phyloP scores from a whole-genome alignment of 306 rosid genomes.

The Erythrophleum fordii region DNA sequence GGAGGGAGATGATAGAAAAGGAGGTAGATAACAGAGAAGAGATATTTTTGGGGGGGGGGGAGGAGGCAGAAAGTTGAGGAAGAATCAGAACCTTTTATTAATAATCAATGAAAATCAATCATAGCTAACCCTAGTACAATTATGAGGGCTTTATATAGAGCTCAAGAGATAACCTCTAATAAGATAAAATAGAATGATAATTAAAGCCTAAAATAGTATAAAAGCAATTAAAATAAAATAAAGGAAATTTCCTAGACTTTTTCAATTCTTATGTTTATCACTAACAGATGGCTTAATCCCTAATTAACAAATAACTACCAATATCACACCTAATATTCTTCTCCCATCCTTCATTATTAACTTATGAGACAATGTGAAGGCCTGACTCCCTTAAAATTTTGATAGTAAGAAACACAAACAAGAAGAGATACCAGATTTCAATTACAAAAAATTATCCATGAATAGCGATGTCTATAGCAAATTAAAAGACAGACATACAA shows the following conservation, averaged over 20 bases:
- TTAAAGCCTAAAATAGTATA: background rate
- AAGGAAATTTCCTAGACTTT: background rate
- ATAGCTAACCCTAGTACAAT: background rate
- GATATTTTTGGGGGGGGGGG: background rate
- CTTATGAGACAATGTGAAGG: background rate
- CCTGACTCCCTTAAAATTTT: conserved; percentile 5
- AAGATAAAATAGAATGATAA: background rate
- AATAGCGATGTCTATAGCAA: background rate
- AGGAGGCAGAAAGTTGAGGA: background rate
- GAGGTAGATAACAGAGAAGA: background rate
- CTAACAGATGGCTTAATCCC: background rate
- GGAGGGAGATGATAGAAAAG: background rate
- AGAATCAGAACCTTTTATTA: background rate
- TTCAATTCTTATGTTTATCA: background rate
- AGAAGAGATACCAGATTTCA: background rate
- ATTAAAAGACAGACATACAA: background rate
- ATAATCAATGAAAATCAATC: background rate
- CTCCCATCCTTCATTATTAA: background rate
- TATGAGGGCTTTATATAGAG: background rate
- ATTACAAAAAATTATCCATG: background rate
- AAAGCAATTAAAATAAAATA: background rate
- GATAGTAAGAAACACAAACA: background rate
- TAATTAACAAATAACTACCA: background rate
- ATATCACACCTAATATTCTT: background rate
- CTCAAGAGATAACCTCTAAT: background rate